Conservation (phyloP, 2,329 filamentous ascomycete species). For the Hymenoscyphus linearis region DNA sequence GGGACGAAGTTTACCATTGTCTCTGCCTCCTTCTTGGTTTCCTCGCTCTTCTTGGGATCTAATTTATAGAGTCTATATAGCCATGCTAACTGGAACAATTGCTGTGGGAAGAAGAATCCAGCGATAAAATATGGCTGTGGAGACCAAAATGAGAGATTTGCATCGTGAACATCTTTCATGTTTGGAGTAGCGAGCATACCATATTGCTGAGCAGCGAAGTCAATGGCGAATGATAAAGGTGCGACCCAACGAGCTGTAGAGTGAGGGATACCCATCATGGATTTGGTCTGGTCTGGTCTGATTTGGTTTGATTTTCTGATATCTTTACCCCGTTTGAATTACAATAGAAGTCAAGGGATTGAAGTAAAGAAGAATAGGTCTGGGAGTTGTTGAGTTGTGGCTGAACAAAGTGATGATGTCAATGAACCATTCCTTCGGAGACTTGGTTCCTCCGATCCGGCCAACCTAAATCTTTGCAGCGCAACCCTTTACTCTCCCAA, state of each 20-base stretch:
- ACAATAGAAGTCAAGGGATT: neutral
- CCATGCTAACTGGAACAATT: conserved; percentile 53
- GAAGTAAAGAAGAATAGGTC: neutral
- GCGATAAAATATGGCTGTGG: conserved; percentile 55
- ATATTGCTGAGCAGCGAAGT: conserved; percentile 55
- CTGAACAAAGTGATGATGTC: conserved; percentile 7
- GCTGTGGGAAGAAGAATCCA: conserved; percentile 56
- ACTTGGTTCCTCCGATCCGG: neutral
- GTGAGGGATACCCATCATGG: conserved; percentile 46
- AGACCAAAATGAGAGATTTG: conserved; percentile 53
- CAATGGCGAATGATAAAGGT: conserved; percentile 48
- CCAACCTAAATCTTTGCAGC: too few species aligned
- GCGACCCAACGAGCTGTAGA: conserved; percentile 50
- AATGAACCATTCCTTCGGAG: conserved; percentile 6
- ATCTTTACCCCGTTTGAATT: neutral
- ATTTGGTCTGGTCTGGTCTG: neutral
- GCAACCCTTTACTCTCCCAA: too few species aligned
- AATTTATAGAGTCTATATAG: conserved; percentile 50
- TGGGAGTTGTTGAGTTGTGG: neutral
- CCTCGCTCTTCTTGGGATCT: conserved; percentile 35
- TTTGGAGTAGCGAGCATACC: conserved; percentile 51
- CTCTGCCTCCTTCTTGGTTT: conserved; percentile 38
- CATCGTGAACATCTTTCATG: conserved; percentile 55
- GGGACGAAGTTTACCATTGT: conserved; percentile 50
- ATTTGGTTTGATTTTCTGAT: neutral